A percentile compares a stretch with the other conserved stretches of the same genome.
Evolutionary conservation across 2,329 filamentous ascomycete species (phyloP).

Genomic region (Aspergillus versicolor): DNA sequence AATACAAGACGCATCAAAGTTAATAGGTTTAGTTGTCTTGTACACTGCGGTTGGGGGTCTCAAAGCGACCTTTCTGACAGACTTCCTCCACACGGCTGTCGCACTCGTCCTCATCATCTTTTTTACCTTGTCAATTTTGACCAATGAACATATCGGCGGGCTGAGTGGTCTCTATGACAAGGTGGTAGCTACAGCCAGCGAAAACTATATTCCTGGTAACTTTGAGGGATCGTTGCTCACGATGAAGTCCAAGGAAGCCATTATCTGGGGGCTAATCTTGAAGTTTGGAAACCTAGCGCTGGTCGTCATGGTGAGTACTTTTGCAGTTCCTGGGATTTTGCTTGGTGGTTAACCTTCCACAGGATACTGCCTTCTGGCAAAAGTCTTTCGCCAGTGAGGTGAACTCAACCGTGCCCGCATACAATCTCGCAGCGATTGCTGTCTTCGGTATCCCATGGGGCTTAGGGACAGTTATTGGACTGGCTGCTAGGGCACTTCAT

Average conservation of each 20-base stretch:
- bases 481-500: conserved; percentile 47
- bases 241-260: conserved; percentile 48
- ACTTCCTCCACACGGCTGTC: conserved; percentile 50
- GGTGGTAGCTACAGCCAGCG: conserved; percentile 42
- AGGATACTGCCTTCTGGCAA: conserved; percentile 55
- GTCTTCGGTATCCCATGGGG: conserved; percentile 52
- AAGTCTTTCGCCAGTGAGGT: conserved; percentile 53
- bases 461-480: conserved; percentile 48
- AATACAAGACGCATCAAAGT: neutral
- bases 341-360: neutral
- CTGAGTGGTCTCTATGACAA: conserved; percentile 48
- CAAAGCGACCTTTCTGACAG: conserved; percentile 52
- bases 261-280: conserved; percentile 48
- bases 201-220: conserved; percentile 47
- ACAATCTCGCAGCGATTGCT: conserved; percentile 46
- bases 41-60: conserved; percentile 52
- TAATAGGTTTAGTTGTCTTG: conserved; percentile 37
- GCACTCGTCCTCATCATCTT: conserved; percentile 51
- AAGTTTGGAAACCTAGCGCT: conserved; percentile 52
- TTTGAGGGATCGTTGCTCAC: conserved; percentile 50
- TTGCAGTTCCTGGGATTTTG: neutral
- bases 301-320: conserved; percentile 45
- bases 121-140: conserved; percentile 48
- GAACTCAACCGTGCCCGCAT: conserved; percentile 48
- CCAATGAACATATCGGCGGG: conserved; percentile 44